Base-by-base conservation (phyloP, 768 basidiomycete species). In the Sporobolomyces phaffii region DNA sequence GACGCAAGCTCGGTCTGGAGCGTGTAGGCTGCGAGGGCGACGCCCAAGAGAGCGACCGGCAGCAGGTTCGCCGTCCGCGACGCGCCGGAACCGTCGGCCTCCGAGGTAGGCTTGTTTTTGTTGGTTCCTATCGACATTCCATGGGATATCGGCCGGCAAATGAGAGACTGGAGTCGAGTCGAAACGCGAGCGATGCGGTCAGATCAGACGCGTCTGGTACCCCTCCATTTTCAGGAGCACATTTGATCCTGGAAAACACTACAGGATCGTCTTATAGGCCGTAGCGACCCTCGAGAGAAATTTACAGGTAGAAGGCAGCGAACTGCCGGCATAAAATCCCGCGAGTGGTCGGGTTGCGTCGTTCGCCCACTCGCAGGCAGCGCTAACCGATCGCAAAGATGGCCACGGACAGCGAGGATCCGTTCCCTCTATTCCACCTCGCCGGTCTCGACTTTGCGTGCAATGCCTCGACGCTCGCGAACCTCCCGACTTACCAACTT, bases 21-120 rank as follows among this genome's bases (percentile, higher is more conserved):
- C 0, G 90, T 89, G 74, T 91, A 92, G 1, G 86, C 85, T 31
- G 65, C 45, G 38, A 76, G 68, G 26, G 72, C 64, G 47, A 64
- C 31, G n/a, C 18, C 61, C 48, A 73, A 68, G 24, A 73, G 45
- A 24, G 43, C 22, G 28, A 60, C 53, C 0, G 72, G 53, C 18
- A 45, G 49, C 0, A 61, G 47, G 36, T 33, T 8, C 11, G 44
- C 58, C 15, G 26, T 43, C 2, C 53, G 34, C 36, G 14, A 8
- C 36, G 8, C 36, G 18, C 9, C 18, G 6, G 50, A 3, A 7
- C 11, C 28, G 29, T 50, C 5, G 17, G 24, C 40, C 5, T 56
- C 54, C 26, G 9, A 3, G 54, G 48, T 49, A 26, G 8, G 26
- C 5, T 11, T 40, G 24, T 8, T 8, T 18, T 50, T 50, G 48